These are phyloP conservation scores for Stipa capillata DNA, from an alignment of 176 grass and related monocot genomes.

Conservation along the genomic window DNA sequence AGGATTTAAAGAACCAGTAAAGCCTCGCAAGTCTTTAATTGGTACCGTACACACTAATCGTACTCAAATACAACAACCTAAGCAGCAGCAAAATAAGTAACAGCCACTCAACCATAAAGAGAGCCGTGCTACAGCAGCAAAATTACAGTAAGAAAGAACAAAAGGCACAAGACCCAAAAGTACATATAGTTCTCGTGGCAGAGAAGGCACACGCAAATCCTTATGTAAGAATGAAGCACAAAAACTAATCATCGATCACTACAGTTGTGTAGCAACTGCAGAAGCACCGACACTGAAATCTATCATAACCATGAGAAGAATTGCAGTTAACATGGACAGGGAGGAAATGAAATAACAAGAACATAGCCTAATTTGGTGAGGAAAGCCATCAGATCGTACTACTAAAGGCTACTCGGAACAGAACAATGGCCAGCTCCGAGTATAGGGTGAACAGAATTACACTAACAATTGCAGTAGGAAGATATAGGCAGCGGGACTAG, in stretches of 20 bases:
- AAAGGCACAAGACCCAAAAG: background rate
- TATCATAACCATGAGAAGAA: background rate
- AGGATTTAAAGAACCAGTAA: background rate
- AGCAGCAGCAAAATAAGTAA: background rate
- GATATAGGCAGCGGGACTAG: too few relatives aligned
- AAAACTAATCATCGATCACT: background rate
- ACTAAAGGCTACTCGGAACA: background rate
- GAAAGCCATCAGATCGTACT: background rate
- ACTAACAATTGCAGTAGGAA: background rate
- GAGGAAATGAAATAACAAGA: background rate
- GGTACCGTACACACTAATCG: background rate
- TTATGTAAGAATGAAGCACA: background rate
- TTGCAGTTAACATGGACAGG: background rate
- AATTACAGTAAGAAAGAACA: background rate
- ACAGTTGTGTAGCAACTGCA: background rate
- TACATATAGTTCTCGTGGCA: too few relatives aligned
- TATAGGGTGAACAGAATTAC: too few relatives aligned
- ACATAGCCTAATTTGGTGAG: background rate
- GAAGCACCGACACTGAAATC: background rate
- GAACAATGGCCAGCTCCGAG: too few relatives aligned
- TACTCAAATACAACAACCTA: background rate
- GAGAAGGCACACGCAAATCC: background rate
- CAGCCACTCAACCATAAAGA: background rate
- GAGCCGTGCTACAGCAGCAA: background rate
- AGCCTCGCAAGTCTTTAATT: background rate